phyloP scores from a whole-genome alignment of 2,329 filamentous ascomycete species.

The Paraphaeosphaeria sporulosa region DNA sequence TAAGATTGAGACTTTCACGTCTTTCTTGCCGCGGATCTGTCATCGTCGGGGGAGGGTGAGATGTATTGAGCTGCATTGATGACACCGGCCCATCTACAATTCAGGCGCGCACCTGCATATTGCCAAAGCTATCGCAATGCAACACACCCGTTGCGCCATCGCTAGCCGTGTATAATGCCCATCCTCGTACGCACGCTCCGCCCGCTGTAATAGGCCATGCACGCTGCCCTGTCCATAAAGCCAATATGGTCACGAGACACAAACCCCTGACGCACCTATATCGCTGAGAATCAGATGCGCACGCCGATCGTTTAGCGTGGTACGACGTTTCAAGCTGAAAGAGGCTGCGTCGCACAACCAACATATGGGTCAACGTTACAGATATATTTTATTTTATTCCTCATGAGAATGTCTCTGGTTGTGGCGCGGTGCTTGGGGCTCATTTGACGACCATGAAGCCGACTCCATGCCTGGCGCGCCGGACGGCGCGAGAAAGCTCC shows the following conservation, averaged over 20 bases:
- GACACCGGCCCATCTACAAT: not conserved
- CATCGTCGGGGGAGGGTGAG: no score
- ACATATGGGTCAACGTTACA: no score
- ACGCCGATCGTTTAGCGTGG: slow-evolving; percentile 23
- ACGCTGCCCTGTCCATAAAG: not conserved
- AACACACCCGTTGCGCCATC: slow-evolving; percentile 26
- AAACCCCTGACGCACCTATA: slow-evolving; percentile 15
- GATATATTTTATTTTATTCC: no score
- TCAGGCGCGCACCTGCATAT: not conserved
- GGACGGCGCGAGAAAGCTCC: slow-evolving; percentile 63
- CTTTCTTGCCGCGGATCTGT: no score
- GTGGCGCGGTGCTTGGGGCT: no score
- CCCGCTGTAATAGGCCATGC: not conserved
- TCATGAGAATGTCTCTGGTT: no score
- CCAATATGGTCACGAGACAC: not conserved
- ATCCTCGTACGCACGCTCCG: slow-evolving; percentile 10
- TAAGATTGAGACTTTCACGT: no score
- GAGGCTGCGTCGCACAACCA: slow-evolving; percentile 30
- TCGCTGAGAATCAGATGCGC: slow-evolving; percentile 13
- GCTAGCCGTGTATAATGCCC: slow-evolving; percentile 19
- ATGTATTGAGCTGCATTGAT: no score
- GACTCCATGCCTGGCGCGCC: slow-evolving; percentile 64
- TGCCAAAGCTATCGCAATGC: slow-evolving; percentile 6
- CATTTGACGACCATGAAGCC: slow-evolving; percentile 68
- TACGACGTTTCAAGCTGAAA: slow-evolving; percentile 32